Evolutionary conservation across 331 rosid genomes (phyloP).

Genomic region (Telfairia occidentalis): DNA sequence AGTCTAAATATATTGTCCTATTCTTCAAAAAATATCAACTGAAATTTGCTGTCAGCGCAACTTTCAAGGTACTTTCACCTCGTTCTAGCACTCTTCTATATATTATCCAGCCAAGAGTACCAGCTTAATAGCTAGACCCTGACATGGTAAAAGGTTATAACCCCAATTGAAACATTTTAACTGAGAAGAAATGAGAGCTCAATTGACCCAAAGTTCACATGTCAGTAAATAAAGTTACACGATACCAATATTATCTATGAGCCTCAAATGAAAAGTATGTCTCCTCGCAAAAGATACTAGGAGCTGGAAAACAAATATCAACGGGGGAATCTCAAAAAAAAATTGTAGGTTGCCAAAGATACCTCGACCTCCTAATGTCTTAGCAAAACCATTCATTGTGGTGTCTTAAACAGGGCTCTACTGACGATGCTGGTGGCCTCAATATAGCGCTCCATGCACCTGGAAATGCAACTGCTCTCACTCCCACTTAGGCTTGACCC

Average conservation of each 20-base stretch:
- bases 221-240: neutral
- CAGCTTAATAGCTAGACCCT: neutral
- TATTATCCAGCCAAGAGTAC: neutral
- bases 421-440: constrained; percentile 91
- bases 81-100: neutral
- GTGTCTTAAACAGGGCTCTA: constrained; percentile 51
- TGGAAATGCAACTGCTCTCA: constrained; percentile 83
- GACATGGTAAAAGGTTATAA: neutral
- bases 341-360: neutral
- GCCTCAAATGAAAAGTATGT: neutral
- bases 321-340: neutral
- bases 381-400: constrained; percentile 25
- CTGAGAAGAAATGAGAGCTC: neutral
- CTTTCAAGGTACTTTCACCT: neutral
- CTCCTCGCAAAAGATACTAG: neutral
- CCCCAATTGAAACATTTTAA: neutral
- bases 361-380: neutral
- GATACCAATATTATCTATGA: neutral
- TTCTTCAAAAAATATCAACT: neutral
- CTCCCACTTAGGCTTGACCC: constrained; percentile 75
- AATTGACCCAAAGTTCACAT: neutral
- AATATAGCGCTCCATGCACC: constrained; percentile 88
- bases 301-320: neutral
- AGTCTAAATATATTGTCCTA: neutral
- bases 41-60: neutral